These are phyloP conservation scores for Amanita exitialis DNA, from an alignment of 768 basidiomycete species.

Conservation along the genomic window DNA sequence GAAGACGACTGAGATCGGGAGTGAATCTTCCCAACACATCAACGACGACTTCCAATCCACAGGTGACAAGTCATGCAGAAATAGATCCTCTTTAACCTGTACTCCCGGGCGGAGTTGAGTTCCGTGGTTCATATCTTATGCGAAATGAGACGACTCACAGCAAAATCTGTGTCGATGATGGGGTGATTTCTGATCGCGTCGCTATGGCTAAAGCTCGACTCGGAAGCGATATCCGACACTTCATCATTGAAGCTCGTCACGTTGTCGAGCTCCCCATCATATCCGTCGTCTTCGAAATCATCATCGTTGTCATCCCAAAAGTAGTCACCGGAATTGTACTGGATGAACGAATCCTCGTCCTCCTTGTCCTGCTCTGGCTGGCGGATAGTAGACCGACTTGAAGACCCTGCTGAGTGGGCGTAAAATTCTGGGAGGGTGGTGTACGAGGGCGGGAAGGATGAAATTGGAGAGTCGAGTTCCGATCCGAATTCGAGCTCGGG, in stretches of 20 bases:
- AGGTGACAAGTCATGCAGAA: neutral
- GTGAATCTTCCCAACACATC: conserved; percentile 1
- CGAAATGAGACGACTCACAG: neutral
- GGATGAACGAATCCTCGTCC: neutral
- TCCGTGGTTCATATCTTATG: neutral
- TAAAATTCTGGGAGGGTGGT: neutral
- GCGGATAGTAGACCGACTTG: neutral
- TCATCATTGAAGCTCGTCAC: neutral
- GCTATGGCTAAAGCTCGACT: neutral
- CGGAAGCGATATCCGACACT: neutral
- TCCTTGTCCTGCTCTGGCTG: neutral
- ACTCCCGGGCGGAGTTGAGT: no score
- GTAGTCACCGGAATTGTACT: neutral
- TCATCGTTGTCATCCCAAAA: conserved; percentile 6
- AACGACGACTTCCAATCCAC: conserved; percentile 2
- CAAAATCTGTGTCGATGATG: neutral
- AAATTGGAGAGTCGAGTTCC: neutral
- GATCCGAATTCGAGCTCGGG: neutral
- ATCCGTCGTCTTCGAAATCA: neutral
- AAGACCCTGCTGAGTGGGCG: neutral
- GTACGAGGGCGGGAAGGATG: neutral
- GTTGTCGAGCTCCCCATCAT: neutral
- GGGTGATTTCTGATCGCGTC: conserved; percentile 3
- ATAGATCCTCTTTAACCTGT: neutral
- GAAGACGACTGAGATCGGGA: conserved; percentile 1